These are phyloP conservation scores for Pterocarpus macrocarpus DNA, from an alignment of 306 rosid species.

Conservation along the genomic window DNA sequence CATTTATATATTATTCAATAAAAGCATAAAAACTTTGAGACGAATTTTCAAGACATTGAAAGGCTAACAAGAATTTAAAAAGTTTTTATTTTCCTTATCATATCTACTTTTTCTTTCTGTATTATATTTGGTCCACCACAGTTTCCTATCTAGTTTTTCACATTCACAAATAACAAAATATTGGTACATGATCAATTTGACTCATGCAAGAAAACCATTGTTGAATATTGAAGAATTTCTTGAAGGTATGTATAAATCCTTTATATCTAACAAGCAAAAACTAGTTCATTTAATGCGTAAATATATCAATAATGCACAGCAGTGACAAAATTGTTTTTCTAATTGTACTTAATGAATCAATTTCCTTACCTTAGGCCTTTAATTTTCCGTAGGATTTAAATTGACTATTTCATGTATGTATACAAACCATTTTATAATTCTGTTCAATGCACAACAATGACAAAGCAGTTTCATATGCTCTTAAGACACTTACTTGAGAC, in stretches of 20 bases:
- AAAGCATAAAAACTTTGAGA: background rate
- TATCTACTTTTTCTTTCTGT: background rate
- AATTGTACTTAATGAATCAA: background rate
- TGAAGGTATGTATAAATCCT: background rate
- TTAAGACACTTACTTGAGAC: conserved; percentile 58
- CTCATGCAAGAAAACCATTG: background rate
- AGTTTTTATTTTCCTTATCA: background rate
- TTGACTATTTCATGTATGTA: background rate
- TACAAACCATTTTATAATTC: background rate
- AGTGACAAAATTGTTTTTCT: too few relatives aligned
- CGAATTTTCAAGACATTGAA: background rate
- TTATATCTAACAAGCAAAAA: background rate
- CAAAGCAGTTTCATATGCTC: conserved; percentile 7
- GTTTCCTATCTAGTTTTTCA: background rate
- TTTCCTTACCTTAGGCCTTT: background rate
- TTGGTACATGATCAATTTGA: background rate
- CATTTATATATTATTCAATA: background rate
- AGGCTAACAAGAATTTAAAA: background rate
- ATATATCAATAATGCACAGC: background rate
- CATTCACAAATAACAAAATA: background rate
- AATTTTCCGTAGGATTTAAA: background rate
- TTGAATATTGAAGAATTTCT: background rate
- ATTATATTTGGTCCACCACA: background rate
- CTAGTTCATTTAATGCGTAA: background rate
- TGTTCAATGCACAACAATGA: background rate